A percentile compares a stretch with the other conserved stretches of the same genome.
Conservation (phyloP, 1,139 yeast species). For the Taphrina betulina region DNA sequence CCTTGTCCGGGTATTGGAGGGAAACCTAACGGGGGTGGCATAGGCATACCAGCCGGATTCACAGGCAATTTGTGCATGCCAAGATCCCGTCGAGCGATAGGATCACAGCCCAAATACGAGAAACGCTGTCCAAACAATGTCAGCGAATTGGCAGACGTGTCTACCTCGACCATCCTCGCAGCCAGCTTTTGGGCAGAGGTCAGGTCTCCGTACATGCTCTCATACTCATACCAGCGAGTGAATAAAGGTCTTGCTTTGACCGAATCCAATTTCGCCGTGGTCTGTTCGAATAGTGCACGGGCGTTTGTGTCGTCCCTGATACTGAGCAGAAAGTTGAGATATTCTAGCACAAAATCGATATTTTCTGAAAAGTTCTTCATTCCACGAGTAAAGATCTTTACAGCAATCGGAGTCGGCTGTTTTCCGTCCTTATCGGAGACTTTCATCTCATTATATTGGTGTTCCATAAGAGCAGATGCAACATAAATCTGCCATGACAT, state of each 20-base stretch:
- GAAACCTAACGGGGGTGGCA: conserved; percentile 7
- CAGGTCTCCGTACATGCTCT: conserved; percentile 62
- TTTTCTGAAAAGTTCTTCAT: conserved; percentile 55
- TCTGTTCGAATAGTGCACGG: conserved; percentile 74
- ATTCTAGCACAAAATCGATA: conserved; percentile 65
- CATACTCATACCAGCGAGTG: conserved; percentile 55
- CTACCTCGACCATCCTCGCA: conserved; percentile 61
- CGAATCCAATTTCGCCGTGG: conserved; percentile 50
- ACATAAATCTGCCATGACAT: conserved; percentile 76
- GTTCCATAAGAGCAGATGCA: conserved; percentile 77
- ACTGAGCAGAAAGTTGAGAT: conserved; percentile 69
- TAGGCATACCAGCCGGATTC: neutral
- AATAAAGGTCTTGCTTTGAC: conserved; percentile 49
- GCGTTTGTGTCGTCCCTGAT: conserved; percentile 78
- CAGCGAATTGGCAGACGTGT: conserved; percentile 51
- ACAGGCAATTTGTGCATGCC: conserved; percentile 2
- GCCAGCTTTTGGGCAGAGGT: conserved; percentile 67
- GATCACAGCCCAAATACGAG: conserved; percentile 24
- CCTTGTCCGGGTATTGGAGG: conserved; percentile 2
- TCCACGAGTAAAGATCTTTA: conserved; percentile 77
- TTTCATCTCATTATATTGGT: conserved; percentile 50
- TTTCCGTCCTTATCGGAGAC: conserved; percentile 50
- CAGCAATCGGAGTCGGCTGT: conserved; percentile 51
- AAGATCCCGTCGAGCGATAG: conserved; percentile 32
- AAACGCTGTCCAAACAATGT: conserved; percentile 29